Base-by-base conservation (phyloP, 2,329 filamentous ascomycete genomes). In the Leptographium radiaticola region DNA sequence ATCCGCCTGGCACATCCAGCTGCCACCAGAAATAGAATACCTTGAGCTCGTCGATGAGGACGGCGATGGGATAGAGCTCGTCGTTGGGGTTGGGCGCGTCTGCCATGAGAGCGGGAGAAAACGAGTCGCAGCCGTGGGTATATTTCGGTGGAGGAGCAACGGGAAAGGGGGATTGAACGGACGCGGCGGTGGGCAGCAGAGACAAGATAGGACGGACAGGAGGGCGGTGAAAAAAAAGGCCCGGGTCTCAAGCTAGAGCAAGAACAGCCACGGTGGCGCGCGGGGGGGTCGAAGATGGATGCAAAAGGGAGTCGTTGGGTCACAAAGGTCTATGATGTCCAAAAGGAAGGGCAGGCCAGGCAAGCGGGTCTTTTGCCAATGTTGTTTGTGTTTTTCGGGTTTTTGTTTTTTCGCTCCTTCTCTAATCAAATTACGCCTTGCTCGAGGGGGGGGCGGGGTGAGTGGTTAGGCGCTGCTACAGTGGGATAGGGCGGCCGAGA, bases 1-100 rank as follows among this genome's bases (percentile, higher is more conserved):
- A 38, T 4, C 8, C 45, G 15, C 11, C 36, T 11, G 15, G 33
- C 18, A 9, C 13, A 15, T 38, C 12, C 33, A 18, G 20, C 33
- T 3, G 38, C 11, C 2, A 10, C 4, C 6, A 9, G 7, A 7
- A 30, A 25, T 7, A 12, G 44, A 31, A 31, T 53, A 95, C 90
- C 88, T 96, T 98, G 67, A 98, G 80, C 81, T 98, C 93, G 72
- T 98, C 93, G 73, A 98, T 98, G 73, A 98, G 84, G 63, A 98
- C 93, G 68, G 94, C 93, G 77, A 98, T 98, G 70, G 93, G 93
- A 73, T 97, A 98, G 67, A 98, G 89, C 84, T 97, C 94, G 75
- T 98, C 93, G 71, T 86, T 94, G 76, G 91, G 83, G 73, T 85
- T 87, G 71, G 84, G 80, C 74, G 85, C 86, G 75, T 96, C 81